Evolutionary conservation across 441 rosid species (phyloP).

Genomic region (Erodium trifolium): DNA sequence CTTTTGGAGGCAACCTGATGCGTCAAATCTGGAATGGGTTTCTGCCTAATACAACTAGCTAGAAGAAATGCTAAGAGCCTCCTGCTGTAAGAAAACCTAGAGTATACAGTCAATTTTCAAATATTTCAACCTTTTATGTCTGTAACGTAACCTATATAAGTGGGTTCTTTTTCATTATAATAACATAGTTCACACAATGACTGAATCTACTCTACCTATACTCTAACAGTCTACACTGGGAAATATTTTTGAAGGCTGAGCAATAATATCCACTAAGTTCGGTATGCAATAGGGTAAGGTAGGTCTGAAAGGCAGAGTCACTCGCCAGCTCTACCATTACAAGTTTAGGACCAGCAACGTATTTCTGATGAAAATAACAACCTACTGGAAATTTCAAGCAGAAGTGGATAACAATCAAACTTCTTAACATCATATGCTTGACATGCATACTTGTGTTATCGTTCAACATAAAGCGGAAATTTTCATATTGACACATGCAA

Average conservation of each 20-base stretch:
- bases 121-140: not conserved
- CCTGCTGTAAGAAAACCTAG: slow-evolving; percentile 7
- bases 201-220: slow-evolving; percentile 2
- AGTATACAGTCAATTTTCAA: slow-evolving; percentile 8
- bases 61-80: slow-evolving; percentile 17
- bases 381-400: too few species aligned
- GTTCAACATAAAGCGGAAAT: not conserved
- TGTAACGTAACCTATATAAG: slow-evolving; percentile 13
- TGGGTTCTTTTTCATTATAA: not conserved
- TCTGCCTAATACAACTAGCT: slow-evolving; percentile 18
- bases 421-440: too few species aligned
- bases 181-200: slow-evolving; percentile 9
- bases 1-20: slow-evolving; percentile 18
- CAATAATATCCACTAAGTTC: not conserved
- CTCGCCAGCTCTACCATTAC: too few species aligned
- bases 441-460: not conserved
- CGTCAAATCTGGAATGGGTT: slow-evolving; percentile 15
- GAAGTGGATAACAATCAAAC: too few species aligned
- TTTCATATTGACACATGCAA: not conserved
- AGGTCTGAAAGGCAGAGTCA: too few species aligned
- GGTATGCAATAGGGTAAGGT: too few species aligned
- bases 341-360: too few species aligned
- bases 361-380: too few species aligned
- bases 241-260: not conserved
- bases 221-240: not conserved